Base-by-base conservation (phyloP, 768 basidiomycete genomes). In the Pulveroboletus ravenelii region DNA sequence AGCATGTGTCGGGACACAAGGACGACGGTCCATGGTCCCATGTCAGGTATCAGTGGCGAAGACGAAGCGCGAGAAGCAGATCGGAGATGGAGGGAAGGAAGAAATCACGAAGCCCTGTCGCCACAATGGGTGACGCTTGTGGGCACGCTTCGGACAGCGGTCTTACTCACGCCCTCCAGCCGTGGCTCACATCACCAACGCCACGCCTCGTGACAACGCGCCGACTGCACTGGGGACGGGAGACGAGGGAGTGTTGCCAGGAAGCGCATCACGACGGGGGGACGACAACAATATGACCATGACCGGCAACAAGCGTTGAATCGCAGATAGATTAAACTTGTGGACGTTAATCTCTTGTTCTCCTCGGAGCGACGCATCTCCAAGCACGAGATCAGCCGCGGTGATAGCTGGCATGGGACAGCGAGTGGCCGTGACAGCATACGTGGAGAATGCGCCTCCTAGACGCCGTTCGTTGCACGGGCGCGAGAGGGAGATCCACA, bases 301-400 rank as follows among this genome's bases (percentile, higher is more conserved):
- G 13, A 14, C 32, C 4, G 32, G 32, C 10, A 23, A 23, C 20
- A 23, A 2, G 20, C 20, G 20, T 27, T 27, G 25, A 4, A 27
- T 27, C 25, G 25, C 25, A 27, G 25, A 27, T 27, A 27, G 25
- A 27, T 27, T 27, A 27, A 27, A 27, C 25, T 5, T 27, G 25
- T 34, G 34, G 55, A 62, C 46, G 59, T 64, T 64, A 62, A 62
- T 62, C 62, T 51, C 48, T 52, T 39, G 30, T 42, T 49, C 60
- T 63, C 63, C 63, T 65, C 63, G 63, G 64, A 59, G 52, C 25
- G 25, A 27, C 25, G 25, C 25, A 27, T 6, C 36, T 42, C 40
- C 46, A 23, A 53, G 30, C 13, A 31, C 17, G 30, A 61, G 59
- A 62, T 62, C 56, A 44, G 42, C 62, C 62, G 62, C 62, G 62